Percentiles rank a stretch among this genome's conserved stretches.
Conservation (phyloP, 83 land plant species). For the Thuja plicata region DNA sequence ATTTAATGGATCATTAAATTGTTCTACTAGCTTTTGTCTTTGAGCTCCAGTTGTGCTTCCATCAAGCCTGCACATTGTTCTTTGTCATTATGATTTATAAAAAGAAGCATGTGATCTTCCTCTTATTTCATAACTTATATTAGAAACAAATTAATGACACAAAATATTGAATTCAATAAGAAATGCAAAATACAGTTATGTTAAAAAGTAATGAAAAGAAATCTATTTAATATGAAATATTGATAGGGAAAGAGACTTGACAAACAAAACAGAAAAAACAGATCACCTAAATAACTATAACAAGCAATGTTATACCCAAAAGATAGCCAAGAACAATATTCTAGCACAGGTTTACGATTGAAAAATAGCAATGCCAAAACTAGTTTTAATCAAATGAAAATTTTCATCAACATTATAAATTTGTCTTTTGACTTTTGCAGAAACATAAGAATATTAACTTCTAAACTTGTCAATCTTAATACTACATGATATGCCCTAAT, state of each 20-base stretch:
- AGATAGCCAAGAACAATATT: not conserved
- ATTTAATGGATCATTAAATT: conserved; percentile 82
- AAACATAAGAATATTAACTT: not conserved
- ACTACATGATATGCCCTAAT: not conserved
- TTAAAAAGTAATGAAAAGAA: not conserved
- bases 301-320: not conserved
- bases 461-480: not conserved
- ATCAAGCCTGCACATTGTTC: conserved; percentile 69
- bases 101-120: not conserved
- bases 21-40: conserved; percentile 83
- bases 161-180: not conserved
- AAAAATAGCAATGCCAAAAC: not conserved
- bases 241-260: not conserved
- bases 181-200: not conserved
- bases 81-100: not conserved
- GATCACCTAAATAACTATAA: not conserved
- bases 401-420: not conserved
- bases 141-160: not conserved
- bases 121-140: not conserved
- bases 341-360: not conserved
- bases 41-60: conserved; percentile 76
- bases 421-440: not conserved
- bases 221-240: not conserved
- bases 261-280: not conserved
- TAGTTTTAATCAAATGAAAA: not conserved